These are phyloP conservation scores for Dictyostelium brefeldianum DNA, from an alignment of 78 protist genomes.

Conservation along the genomic window DNA sequence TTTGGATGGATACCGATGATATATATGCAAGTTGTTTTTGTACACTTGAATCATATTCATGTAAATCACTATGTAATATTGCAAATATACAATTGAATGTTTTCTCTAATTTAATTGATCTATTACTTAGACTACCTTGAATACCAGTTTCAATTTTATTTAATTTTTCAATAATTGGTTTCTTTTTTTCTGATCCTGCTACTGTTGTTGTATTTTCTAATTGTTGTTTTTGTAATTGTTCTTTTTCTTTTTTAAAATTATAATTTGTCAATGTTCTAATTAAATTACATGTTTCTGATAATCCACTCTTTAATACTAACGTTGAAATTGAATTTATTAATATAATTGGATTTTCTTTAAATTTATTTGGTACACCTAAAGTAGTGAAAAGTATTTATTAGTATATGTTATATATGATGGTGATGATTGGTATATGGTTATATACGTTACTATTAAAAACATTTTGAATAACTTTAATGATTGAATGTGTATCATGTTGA, in stretches of 20 bases:
- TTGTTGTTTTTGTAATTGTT: neutral
- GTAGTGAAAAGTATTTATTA: neutral
- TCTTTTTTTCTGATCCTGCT: neutral
- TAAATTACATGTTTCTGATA: constrained; percentile 74
- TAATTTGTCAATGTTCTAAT: constrained; percentile 58
- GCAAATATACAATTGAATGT: constrained; percentile 50
- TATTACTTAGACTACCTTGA: constrained; percentile 33
- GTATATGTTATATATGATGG: no score
- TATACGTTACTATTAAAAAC: constrained; percentile 6
- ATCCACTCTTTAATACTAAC: constrained; percentile 71
- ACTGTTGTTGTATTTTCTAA: neutral
- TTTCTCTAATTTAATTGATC: constrained; percentile 9
- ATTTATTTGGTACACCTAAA: constrained; percentile 25
- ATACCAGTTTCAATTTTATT: constrained; percentile 72
- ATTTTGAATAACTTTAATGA: constrained; percentile 11
- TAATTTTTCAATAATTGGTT: neutral
- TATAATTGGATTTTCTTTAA: constrained; percentile 51
- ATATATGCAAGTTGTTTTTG: constrained; percentile 55
- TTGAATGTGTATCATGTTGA: constrained; percentile 27
- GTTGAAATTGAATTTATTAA: constrained; percentile 49
- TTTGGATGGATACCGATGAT: constrained; percentile 67
- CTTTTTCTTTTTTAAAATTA: constrained; percentile 21
- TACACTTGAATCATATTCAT: constrained; percentile 32
- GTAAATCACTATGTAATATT: constrained; percentile 60
- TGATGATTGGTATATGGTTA: no score